Evolutionary conservation across 140 eudicot species (phyloP), one percentile per base, ranked within the genome.

Genomic region (Ambrosia hybrid): DNA sequence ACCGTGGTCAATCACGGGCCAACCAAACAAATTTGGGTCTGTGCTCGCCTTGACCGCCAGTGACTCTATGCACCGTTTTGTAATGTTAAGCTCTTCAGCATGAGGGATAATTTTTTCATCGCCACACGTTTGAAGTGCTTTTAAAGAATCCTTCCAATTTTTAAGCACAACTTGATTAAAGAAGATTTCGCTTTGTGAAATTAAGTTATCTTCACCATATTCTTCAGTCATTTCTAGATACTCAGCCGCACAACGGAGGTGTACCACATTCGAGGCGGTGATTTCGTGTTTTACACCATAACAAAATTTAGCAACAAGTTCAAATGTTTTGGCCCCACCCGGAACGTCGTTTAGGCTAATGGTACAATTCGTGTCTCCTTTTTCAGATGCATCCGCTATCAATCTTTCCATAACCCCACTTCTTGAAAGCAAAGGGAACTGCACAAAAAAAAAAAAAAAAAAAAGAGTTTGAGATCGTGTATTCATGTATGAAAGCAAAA

Each of bases 281-380:
- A 94, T 91, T 66, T 94, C 97, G 21, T 88, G 97, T 75, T 94
- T 94, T 15, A 90, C 97, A 21, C 99, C 99, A 61, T 94, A 94
- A 76, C 98, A 93, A 73, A 93, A 93, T 58, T 93, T 93, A 3
- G 98, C 95, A 9, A 93, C 86, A 3, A 90, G 96, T 71, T 90
- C 97, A 58, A 90, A 94, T 11, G 97, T 84, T 71, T 83, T 88
- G 57, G 93, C 81, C 38, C 96, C 95, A 53, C 99, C 97, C 12
- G 99, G 99, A 67, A 90, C 69, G 76, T 90, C 79, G 55, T 80
- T 67, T 38, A 94, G 85, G 65, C 51, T 79, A 75, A 94, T 84
- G 68, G 81, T 46, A 46, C 85, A 77, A 34, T 73, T 81, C 3
- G 76, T 85, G 69, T 87, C 96, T 57, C 71, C 88, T 65, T 83